These are phyloP conservation scores for Hemileccinum impolitum DNA, from an alignment of 768 basidiomycete genomes.

Conservation along the genomic window DNA sequence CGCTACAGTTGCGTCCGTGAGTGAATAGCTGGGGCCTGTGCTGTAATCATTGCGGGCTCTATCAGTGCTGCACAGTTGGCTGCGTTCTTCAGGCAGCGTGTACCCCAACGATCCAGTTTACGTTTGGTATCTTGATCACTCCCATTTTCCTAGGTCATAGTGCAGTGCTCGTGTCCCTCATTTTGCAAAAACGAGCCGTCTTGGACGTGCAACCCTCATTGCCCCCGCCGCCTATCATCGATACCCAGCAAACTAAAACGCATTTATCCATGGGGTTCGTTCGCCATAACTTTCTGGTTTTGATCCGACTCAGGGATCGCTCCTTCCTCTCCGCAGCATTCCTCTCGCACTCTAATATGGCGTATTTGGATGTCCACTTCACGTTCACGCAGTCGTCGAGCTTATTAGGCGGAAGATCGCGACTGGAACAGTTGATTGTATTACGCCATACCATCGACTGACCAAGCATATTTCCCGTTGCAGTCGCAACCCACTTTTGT, in stretches of 20 bases:
- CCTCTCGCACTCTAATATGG: conserved; percentile 1
- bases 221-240: not conserved
- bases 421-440: not conserved
- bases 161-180: conserved; percentile 5
- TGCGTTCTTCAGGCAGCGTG: conserved; percentile 14
- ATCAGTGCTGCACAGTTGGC: not conserved
- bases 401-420: conserved; percentile 14
- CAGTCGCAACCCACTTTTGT: conserved; percentile 7
- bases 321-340: conserved; percentile 11
- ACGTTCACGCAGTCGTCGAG: conserved; percentile 10
- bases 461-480: conserved; percentile 13
- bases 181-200: conserved; percentile 10
- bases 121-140: conserved; percentile 20
- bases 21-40: not conserved
- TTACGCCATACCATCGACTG: conserved; percentile 9
- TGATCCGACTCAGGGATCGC: conserved; percentile 29
- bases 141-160: conserved; percentile 11
- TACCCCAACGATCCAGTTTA: conserved; percentile 22
- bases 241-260: conserved; percentile 11
- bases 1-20: not conserved
- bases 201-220: not conserved
- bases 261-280: conserved; percentile 4
- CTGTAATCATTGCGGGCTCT: not conserved
- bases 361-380: conserved; percentile 7
- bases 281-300: conserved; percentile 12